Evolutionary conservation across 805 yeast species (phyloP), one percentile per base, ranked within the genome.

Genomic region (Wickerhamiella shivajii): DNA sequence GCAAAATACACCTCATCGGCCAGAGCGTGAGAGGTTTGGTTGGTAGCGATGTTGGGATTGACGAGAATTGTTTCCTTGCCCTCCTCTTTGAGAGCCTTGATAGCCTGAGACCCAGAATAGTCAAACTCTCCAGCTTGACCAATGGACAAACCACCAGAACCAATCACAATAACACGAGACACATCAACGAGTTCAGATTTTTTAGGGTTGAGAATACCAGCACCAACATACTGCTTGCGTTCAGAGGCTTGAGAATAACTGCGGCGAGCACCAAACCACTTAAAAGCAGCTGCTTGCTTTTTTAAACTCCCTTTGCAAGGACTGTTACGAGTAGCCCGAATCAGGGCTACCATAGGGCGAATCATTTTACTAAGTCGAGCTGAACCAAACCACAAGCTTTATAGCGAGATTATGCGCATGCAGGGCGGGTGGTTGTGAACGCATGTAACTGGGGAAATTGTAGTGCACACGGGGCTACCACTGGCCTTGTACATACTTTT

Each of bases 71-170:
- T 74, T 51, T 70, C 56, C 56, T 81, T 85, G 58, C 79, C 69
- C 36, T 93, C 92, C 61, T 85, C 97, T 52, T 70, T 79, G 51
- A 85, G 63, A 9, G 97, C 97, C 59, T 85, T 85, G 57, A 85
- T 87, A 33, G 97, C 97, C 62, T 85, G 97, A 16, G 96, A 85
- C 38, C 97, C 57, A 36, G 93, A 77, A 58, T 87, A 87, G 60
- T 87, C 97, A 50, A 87, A 87, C 61, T 87, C 97, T 50, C 97
- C 97, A 33, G 97, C 97, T 61, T 87, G 97, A 40, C 97, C 97
- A 55, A 87, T 87, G 34, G 94, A 79, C 37, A 87, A 66, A 34
- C 97, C 98, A 51, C 98, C 98, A 6, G 97, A 87, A 8, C 98
- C 98, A 52, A 87, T 79, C 34, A 87, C 80, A 37, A 87, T 67